Percentiles rank a stretch among this genome's conserved stretches.
Evolutionary conservation across 306 rosid genomes (phyloP).

Genomic region (Herpetospermum pedunculosum): DNA sequence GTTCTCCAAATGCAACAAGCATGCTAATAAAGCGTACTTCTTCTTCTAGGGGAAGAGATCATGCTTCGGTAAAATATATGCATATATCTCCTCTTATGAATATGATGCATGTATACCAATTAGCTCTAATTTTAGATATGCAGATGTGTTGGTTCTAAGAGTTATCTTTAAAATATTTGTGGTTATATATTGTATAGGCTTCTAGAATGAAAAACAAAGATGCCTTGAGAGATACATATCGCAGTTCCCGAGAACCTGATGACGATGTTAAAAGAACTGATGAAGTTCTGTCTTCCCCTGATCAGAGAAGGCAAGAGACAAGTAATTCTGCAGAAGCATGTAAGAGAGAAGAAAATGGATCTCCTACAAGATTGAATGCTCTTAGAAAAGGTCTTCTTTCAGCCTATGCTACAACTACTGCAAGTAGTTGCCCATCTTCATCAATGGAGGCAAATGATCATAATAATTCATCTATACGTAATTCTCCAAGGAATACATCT

Average conservation of each 20-base stretch:
- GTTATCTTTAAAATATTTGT: not conserved
- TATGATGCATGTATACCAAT: not conserved
- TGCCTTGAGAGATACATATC: constrained; percentile 50
- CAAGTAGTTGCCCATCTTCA: constrained; percentile 53
- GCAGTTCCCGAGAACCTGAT: constrained; percentile 51
- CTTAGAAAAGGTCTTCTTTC: constrained; percentile 18
- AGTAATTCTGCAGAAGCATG: constrained; percentile 31
- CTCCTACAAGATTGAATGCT: constrained; percentile 40
- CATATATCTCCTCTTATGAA: constrained; percentile 5
- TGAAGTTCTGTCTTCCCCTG: constrained; percentile 44
- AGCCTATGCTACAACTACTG: constrained; percentile 36
- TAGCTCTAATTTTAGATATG: not conserved
- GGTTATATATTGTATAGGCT: constrained; percentile 30
- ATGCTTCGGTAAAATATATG: constrained; percentile 36
- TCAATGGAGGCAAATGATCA: constrained; percentile 56
- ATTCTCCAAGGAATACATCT: constrained; percentile 65
- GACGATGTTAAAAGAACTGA: constrained; percentile 65
- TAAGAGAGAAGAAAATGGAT: constrained; percentile 49
- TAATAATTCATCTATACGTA: constrained; percentile 41
- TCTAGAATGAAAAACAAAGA: constrained; percentile 73
- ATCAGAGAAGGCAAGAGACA: constrained; percentile 53
- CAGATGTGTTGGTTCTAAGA: not conserved
- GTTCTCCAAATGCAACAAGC: constrained; percentile 65
- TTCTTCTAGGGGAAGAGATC: constrained; percentile 68
- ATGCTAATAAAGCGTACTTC: constrained; percentile 65